Percentiles rank a stretch among this genome's conserved stretches.
These are phyloP conservation scores for Capsicum chinense DNA, from an alignment of 257 asterid genomes.

Conservation along the genomic window DNA sequence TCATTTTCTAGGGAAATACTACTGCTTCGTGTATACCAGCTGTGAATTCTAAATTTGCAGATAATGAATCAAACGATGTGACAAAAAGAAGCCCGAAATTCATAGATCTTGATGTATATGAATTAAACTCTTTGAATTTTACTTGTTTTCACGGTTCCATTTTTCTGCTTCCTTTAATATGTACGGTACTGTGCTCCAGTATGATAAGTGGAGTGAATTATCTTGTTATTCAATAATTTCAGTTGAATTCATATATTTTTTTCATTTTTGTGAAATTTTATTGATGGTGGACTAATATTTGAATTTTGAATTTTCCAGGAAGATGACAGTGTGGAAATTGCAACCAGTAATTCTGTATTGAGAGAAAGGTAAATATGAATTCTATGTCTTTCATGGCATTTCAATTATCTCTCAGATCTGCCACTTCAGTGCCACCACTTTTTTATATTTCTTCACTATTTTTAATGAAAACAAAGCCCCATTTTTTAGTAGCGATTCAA, in stretches of 20 bases:
- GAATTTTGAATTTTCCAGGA: constrained; percentile 42
- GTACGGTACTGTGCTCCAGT: no score
- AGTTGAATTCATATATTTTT: background rate
- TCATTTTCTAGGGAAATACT: no score
- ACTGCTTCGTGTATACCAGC: no score
- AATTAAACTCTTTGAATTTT: no score
- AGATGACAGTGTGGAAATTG: constrained; percentile 41
- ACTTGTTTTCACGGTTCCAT: no score
- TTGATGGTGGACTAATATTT: constrained; percentile 18
- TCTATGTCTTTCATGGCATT: background rate
- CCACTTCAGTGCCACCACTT: background rate
- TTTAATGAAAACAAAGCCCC: background rate
- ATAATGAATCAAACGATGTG: no score
- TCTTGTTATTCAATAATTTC: background rate
- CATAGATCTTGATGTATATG: no score
- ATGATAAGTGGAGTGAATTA: background rate
- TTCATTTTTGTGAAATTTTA: background rate
- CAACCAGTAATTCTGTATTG: constrained; percentile 39
- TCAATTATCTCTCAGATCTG: background rate
- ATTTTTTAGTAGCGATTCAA: constrained; percentile 45
- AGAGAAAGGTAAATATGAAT: constrained; percentile 46
- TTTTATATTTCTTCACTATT: background rate
- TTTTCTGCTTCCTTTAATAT: no score
- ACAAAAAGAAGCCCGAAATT: no score
- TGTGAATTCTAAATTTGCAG: no score